Evolutionary conservation across 805 yeast genomes (phyloP), one percentile per base, ranked within the genome.

Genomic region (Saccharomyces jurei): DNA sequence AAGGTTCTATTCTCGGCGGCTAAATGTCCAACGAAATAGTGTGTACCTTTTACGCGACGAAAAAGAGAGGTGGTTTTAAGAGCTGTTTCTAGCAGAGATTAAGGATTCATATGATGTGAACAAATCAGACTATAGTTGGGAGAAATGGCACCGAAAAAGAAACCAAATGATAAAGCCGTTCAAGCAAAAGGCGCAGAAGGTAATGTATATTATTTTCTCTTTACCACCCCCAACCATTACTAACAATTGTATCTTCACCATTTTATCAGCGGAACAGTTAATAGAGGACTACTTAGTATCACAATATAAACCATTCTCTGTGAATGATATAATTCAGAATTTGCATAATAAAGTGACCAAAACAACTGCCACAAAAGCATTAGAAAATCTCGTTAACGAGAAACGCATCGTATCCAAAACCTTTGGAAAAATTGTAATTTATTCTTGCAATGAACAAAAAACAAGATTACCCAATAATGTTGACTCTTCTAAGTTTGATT

Each of bases 281-380:
- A 70, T 77, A 27, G 60, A 66, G 46, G 59, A 68, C 3, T 80
- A 80, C 54, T 58, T 80, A 51, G 69, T 63, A 26, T 65, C 66
- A 2, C 80, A 78, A 57, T 77, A 75, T 57, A 66, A 80, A 25
- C 83, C 83, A 2, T 79, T 75, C 59, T 77, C 78, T 0, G 64
- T 74, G 8, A 72, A 74, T 50, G 83, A 80, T 61, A 69, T 80
- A 9, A 61, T 75, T 2, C 70, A 71, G 49, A 80, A 79, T 51
- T 56, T 79, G 36, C 80, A 78, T 51, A 76, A 72, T 41, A 68
- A 66, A 41, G 55, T 77, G 1, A 57, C 64, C 4, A 79, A 76
- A 52, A 49, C 71, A 1, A 63, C 62, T 6, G 71, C 74, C 48
- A 70, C 73, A 52, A 73, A 69, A 54, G 66, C 75, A 0, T 55